Evolutionary conservation across 2,329 filamentous ascomycete genomes (phyloP), one percentile per base, ranked within the genome.

Genomic region (Podosphaera aphanis): DNA sequence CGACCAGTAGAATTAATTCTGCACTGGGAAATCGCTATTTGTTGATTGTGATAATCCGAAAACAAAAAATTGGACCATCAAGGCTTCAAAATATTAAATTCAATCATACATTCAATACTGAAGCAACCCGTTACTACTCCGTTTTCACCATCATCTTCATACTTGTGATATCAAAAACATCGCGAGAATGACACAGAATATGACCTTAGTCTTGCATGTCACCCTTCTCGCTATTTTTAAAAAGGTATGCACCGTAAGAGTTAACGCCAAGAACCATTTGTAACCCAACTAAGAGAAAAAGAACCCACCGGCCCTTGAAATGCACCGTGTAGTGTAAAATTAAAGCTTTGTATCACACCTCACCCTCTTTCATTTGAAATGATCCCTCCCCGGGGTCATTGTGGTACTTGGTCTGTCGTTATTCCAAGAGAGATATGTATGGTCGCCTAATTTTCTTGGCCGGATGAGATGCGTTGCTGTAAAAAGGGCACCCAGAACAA

Each of bases 401-500:
- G 68, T 71, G 40, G 71, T 69, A 49, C 65, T 68, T 6, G 71
- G 67, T 49, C 73, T 66, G 40, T 81, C 77, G 50, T 76, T 79
- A 61, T 95, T 94, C 90, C 90, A 98, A 20, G 83, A 90, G 43
- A 98, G 71, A 61, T 98, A 95, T 7, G 85, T 94, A 63, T 95
- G 90, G 61, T 98, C 90, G 50, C 90, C 90, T 37, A 98, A 73
- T 80, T 95, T 98, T 58, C 90, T 88, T 50, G 90, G 90, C 60
- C 82, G 86, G 62, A 98, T 77, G 51, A 95, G 69, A 64, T 95
- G 86, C 0, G 84, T 86, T 49, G 84, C 71, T 29, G 88, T 86
- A 64, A 98, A 98, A 46, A 95, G 60, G 21, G 75, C 74, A 44
- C 90, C 90, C 7, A 98, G 73, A 23, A 94, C 60, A 54, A 98